These are phyloP conservation scores for Tuctoria greenei DNA, from an alignment of 176 grass and related monocot species.

Conservation along the genomic window DNA sequence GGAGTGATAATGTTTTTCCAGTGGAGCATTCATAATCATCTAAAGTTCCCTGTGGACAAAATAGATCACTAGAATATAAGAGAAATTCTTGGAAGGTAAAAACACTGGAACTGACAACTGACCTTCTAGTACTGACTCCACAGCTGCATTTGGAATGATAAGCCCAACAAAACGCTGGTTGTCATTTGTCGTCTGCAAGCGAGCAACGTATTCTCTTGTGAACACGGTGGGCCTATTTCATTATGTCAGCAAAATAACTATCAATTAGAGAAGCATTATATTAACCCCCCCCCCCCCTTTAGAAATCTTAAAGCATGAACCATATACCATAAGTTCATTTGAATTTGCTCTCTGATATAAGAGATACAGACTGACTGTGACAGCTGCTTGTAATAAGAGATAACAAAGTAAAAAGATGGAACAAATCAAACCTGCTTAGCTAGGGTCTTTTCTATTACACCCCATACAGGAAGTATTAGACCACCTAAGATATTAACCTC, in stretches of 20 bases:
- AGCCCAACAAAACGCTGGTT: constrained; percentile 70
- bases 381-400: background rate
- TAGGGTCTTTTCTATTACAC: constrained; percentile 71
- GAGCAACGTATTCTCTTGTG: constrained; percentile 80
- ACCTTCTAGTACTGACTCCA: constrained; percentile 77
- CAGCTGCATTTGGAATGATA: constrained; percentile 83
- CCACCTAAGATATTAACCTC: constrained; percentile 88
- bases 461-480: constrained; percentile 92
- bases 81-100: background rate
- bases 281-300: too few relatives aligned
- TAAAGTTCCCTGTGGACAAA: background rate
- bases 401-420: background rate
- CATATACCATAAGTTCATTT: background rate
- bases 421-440: constrained; percentile 61
- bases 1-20: background rate
- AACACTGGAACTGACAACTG: constrained; percentile 45
- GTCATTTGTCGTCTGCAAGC: constrained; percentile 72
- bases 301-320: constrained; percentile 3
- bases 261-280: constrained; percentile 20
- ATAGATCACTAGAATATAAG: background rate
- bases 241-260: constrained; percentile 33
- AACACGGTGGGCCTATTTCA: constrained; percentile 57
- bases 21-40: background rate
- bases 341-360: background rate
- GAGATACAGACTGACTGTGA: background rate